Conservation (phyloP, 1,139 yeast genomes). For the Sugiyamaella castrensis region DNA sequence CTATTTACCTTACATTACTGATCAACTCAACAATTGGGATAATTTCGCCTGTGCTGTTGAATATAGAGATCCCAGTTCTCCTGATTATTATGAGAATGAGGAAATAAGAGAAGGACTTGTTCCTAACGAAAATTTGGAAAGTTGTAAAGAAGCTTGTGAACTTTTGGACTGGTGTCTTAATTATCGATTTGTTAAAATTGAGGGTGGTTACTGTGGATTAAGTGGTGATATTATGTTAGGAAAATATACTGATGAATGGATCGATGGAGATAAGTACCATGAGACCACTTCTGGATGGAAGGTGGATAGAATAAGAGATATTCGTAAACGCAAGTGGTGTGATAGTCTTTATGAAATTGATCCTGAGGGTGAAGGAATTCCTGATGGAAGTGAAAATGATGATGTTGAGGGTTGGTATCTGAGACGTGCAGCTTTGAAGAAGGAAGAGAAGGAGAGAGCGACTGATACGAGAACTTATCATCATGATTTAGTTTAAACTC, state of each 20-base stretch:
- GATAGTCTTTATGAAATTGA: conserved; percentile 21
- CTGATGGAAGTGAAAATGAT: conserved; percentile 18
- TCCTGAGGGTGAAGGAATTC: not conserved
- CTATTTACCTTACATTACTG: conserved; percentile 33
- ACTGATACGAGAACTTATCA: too few relatives aligned
- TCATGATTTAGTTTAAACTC: too few relatives aligned
- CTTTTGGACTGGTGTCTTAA: conserved; percentile 24
- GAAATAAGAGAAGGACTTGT: conserved; percentile 6
- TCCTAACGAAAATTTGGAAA: conserved; percentile 25
- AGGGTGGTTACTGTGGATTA: conserved; percentile 23
- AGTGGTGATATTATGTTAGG: conserved; percentile 22
- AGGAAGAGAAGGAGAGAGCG: too few relatives aligned
- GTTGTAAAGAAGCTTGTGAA: conserved; percentile 30
- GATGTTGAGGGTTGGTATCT: conserved; percentile 24
- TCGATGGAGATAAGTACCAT: conserved; percentile 8
- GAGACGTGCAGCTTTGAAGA: conserved; percentile 2
- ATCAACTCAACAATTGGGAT: conserved; percentile 32
- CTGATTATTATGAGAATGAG: not conserved
- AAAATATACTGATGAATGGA: conserved; percentile 17
- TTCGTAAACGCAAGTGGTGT: conserved; percentile 27
- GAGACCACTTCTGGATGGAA: conserved; percentile 30
- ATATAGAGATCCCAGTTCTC: not conserved
- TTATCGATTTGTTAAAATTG: conserved; percentile 27
- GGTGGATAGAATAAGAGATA: conserved; percentile 32
- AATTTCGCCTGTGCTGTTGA: conserved; percentile 24